Base-by-base conservation (phyloP, 1,284 basidiomycete species). In the Boletus semigastroideus region DNA sequence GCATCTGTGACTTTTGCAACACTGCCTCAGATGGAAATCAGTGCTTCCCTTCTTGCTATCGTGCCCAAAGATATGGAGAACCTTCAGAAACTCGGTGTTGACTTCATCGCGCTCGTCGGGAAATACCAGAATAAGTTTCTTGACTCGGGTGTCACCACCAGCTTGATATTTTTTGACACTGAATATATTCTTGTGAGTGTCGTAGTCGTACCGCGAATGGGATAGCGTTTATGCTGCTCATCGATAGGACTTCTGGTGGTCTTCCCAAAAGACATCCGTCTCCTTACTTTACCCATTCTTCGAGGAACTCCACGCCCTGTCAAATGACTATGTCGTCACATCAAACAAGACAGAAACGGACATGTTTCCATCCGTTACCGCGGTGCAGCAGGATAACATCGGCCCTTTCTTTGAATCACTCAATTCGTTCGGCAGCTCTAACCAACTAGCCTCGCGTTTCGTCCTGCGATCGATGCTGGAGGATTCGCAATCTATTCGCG, bases 381-480 rank as follows among this genome's bases (percentile, higher is more conserved):
- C 25, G 25, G 25, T 9, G 11, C 13, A 12, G 36, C 16, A n/a
- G 9, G 25, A 46, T 13, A 16, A 20, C 13, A 11, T 30, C 9
- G 17, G 36, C 13, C 36, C 36, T 2, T 38, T 13, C 13, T 13
- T 9, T 8, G 36, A 38, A 2, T 4, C 17, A 2, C 1, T 11
- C 27, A 46, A n/a, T 30, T 30, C 5, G 20, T 49, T 42, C 17
- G 46, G 40, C 12, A 33, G 33, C 5, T 42, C 47, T 38, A 42
- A 5, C 1, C 16, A 48, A 16, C 1, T 43, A 1, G 20, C 47
- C 8, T 50, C 48, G 3, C 42, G 37, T 25, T 31, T 44, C 16
- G 30, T 52, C 2, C 37, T 42, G n/a, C 39, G 30, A 7, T 48
- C 45, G 5, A 44, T 48, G 36, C n/a, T 53, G 17, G 41, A 43